Base-by-base conservation (phyloP, 495 filamentous ascomycete species). In the Aspergillus heteromorphus region DNA sequence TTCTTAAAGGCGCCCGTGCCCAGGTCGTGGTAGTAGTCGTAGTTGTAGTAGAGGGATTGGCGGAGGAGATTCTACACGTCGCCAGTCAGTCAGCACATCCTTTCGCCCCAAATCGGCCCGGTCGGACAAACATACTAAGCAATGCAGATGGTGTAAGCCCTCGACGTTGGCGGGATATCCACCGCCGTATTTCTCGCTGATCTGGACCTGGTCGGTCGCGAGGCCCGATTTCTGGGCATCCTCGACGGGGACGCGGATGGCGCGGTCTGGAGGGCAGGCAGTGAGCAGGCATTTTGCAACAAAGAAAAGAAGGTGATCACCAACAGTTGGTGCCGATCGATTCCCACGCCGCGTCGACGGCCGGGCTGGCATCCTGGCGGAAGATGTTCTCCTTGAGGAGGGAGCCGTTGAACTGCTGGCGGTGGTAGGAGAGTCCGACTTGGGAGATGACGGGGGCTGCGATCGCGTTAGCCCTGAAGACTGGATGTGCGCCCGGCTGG, bases 331-430 rank as follows among this genome's bases (percentile, higher is more conserved):
- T 66, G 2, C 82, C 82, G 0, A 85, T 58, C 2, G 77, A 69
- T 29, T 72, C 71, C 81, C 82, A 85, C 4, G 80, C 81, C 2
- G 72, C 78, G 59, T 85, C 82, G 2, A 83, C 79, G 51, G 80
- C 79, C 0, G 78, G 76, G 16, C 75, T 69, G 0, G 75, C 77
- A 34, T 69, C 54, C 48, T 75, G 69, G 11, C 81, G 77, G 59
- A 74, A 85, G 20, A 75, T 65, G 42, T 79, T 79, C 48, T 80
- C 73, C 17, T 80, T 72, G 18, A 83, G 25, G 9, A 52, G 40
- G 1, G 38, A 40, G 4, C 11, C 21, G 34, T 20, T 17, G 21
- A 49, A 31, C 31, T 14, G 25, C 19, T 21, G 48, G 7, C 5
- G 20, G 25, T 59, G 57, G 48, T 59, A 55, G 18, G 51, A 48